Conservation (phyloP, 2,329 filamentous ascomycete genomes). For the Ophioceras dolichostomum region DNA sequence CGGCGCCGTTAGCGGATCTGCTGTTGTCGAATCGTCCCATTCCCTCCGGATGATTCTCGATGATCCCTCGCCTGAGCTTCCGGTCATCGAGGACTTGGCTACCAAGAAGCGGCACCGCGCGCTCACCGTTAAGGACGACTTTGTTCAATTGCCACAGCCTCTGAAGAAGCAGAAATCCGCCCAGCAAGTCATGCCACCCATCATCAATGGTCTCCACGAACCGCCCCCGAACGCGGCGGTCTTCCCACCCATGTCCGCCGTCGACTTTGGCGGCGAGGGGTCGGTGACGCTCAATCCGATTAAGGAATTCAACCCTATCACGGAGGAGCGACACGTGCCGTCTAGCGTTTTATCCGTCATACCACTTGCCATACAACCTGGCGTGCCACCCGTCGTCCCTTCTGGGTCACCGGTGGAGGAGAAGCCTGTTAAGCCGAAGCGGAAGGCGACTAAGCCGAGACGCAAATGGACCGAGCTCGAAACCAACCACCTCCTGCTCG, state of each 20-base stretch:
- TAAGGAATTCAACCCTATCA: conserved; percentile 22
- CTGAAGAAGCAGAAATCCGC: conserved; percentile 52
- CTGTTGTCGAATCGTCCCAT: conserved; percentile 25
- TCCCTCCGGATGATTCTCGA: conserved; percentile 33
- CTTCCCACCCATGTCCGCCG: conserved; percentile 51
- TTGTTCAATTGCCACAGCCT: conserved; percentile 51
- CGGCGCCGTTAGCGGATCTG: too few relatives aligned
- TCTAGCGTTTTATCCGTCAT: too few relatives aligned
- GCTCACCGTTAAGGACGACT: conserved; percentile 43
- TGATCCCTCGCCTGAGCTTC: conserved; percentile 23
- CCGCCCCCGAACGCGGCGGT: conserved; percentile 47
- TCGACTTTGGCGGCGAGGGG: conserved; percentile 37
- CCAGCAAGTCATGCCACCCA: conserved; percentile 47
- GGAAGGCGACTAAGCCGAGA: conserved; percentile 43
- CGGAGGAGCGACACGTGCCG: neutral
- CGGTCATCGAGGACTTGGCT: conserved; percentile 25
- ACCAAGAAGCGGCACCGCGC: conserved; percentile 42
- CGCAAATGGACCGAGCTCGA: conserved; percentile 55
- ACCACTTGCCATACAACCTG: too few relatives aligned
- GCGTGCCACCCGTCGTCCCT: too few relatives aligned
- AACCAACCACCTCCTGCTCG: conserved; percentile 48
- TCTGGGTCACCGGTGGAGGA: conserved; percentile 21
- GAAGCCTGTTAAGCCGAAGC: conserved; percentile 28
- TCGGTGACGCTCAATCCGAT: conserved; percentile 25
- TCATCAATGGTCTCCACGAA: conserved; percentile 52